Evolutionary conservation across 2,329 filamentous ascomycete genomes (phyloP).

Genomic region (Colletotrichum tabaci): DNA sequence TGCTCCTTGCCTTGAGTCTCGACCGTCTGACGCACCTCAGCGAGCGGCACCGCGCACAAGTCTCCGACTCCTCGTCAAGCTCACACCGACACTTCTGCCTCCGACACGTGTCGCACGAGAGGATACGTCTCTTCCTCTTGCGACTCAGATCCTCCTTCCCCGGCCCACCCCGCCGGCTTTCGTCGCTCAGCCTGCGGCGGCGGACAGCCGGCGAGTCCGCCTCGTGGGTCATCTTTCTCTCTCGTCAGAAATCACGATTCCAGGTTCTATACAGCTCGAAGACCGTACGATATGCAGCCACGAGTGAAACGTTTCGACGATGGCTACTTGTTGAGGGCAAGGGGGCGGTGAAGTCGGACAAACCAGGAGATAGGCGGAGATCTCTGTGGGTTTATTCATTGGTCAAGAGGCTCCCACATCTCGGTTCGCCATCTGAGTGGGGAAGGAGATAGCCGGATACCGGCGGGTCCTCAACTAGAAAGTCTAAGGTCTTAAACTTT

Average conservation of each 20-base stretch:
- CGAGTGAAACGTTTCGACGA: not conserved
- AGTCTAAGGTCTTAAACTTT: not conserved
- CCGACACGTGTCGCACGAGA: conserved; percentile 41
- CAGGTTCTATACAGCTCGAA: not conserved
- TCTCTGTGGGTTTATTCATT: not conserved
- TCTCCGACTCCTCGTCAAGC: conserved; percentile 37
- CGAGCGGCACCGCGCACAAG: conserved; percentile 40
- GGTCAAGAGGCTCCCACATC: not conserved
- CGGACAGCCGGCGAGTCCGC: conserved; percentile 1
- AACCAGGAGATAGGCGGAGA: conserved; percentile 36
- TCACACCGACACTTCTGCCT: conserved; percentile 42
- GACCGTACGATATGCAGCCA: not conserved
- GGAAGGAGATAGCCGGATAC: conserved; percentile 32
- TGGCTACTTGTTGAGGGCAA: not conserved
- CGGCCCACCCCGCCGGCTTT: conserved; percentile 24
- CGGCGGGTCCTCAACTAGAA: conserved; percentile 14
- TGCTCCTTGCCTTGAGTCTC: not conserved
- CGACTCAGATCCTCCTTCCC: conserved; percentile 30
- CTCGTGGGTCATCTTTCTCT: conserved; percentile 11
- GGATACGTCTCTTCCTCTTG: conserved; percentile 40
- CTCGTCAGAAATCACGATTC: not conserved
- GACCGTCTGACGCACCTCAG: conserved; percentile 26
- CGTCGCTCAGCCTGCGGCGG: conserved; percentile 32
- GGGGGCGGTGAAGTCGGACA: conserved; percentile 16
- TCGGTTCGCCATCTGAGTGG: not conserved